These are phyloP conservation scores for Tolypocladium nubicola DNA, from an alignment of 2,329 filamentous ascomycete genomes.

Conservation along the genomic window DNA sequence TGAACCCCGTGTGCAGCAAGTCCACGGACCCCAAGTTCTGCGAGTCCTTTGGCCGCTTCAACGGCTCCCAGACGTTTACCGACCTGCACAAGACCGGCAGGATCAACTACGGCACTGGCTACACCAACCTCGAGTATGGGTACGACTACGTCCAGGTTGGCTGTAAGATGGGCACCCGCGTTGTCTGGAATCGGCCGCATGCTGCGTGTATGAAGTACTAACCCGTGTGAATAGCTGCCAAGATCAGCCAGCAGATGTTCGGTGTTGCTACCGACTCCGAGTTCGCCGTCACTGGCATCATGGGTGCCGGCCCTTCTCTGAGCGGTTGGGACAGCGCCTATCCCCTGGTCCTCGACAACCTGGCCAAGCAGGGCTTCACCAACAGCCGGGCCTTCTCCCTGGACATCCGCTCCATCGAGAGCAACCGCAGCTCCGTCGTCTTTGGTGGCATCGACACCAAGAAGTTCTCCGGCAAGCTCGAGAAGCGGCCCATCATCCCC, in stretches of 20 bases:
- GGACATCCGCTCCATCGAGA: conserved; percentile 20
- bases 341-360: conserved; percentile 22
- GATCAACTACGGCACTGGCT: conserved; percentile 21
- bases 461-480: conserved; percentile 43
- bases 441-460: conserved; percentile 48
- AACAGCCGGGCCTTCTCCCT: conserved; percentile 25
- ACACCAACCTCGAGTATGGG: conserved; percentile 20
- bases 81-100: conserved; percentile 13
- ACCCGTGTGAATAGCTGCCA: conserved; percentile 11
- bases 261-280: conserved; percentile 23
- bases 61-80: conserved; percentile 16
- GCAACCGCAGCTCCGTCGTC: conserved; percentile 23
- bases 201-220: background rate
- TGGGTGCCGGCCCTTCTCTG: conserved; percentile 23
- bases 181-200: background rate
- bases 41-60: conserved; percentile 17
- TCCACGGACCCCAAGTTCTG: conserved; percentile 17
- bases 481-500: conserved; percentile 45
- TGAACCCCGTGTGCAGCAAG: conserved; percentile 27
- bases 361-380: conserved; percentile 22
- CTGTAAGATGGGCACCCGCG: conserved; percentile 12
- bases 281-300: conserved; percentile 17
- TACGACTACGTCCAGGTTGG: conserved; percentile 22
- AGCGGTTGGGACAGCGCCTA: conserved; percentile 23
- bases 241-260: conserved; percentile 22